These are phyloP conservation scores for Piromyces finnis DNA, from an alignment of 192 early-diverging fungal genomes.

Conservation along the genomic window DNA sequence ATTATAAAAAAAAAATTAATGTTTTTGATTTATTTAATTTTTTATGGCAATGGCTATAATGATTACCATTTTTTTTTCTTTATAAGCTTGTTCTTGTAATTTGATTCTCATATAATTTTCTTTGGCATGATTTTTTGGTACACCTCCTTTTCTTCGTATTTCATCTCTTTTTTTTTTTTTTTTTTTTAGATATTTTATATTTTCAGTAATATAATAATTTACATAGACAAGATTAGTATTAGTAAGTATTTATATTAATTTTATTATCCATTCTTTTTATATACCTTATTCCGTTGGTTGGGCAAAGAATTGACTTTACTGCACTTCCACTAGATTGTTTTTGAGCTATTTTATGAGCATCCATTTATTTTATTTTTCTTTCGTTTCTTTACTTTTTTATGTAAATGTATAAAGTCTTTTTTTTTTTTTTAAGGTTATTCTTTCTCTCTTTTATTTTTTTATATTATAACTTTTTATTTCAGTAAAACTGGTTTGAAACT, in stretches of 20 bases:
- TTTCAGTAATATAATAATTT: too few relatives aligned
- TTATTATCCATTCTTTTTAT: background rate
- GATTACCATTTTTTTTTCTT: background rate
- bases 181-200: too few relatives aligned
- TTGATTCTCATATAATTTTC: background rate
- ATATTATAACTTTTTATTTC: too few relatives aligned
- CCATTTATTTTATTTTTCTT: background rate
- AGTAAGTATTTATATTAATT: background rate
- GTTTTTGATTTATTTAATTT: too few relatives aligned
- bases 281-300: background rate
- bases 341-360: background rate
- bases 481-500: too few relatives aligned
- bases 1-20: too few relatives aligned
- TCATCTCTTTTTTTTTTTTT: background rate
- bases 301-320: background rate
- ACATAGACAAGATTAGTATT: too few relatives aligned
- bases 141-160: background rate
- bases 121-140: background rate
- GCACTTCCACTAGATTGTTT: background rate
- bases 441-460: too few relatives aligned
- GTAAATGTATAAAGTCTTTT: too few relatives aligned
- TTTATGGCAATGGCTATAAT: too few relatives aligned
- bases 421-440: too few relatives aligned
- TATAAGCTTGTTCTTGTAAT: background rate
- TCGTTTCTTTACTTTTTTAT: too few relatives aligned